A percentile compares a stretch with the other conserved stretches of the same genome.
Conservation (phyloP, 78 protist species). For the Dictyostelium purpureum region DNA sequence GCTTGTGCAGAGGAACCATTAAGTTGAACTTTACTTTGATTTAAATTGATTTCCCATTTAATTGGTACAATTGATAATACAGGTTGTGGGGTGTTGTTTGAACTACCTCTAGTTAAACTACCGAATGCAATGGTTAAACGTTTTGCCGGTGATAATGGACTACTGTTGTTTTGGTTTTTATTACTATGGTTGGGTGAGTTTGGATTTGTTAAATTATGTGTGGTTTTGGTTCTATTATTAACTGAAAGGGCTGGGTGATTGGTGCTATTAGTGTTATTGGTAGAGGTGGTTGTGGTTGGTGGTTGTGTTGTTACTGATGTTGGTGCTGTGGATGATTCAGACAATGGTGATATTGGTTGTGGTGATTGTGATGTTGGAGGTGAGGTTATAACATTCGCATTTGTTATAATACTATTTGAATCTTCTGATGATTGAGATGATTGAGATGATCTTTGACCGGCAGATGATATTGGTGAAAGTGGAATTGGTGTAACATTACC, state of each 20-base stretch:
- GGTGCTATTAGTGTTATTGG: background rate
- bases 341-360: background rate
- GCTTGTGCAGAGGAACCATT: background rate
- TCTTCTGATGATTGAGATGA: background rate
- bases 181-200: background rate
- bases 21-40: background rate
- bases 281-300: background rate
- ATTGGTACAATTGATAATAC: slow-evolving; percentile 3
- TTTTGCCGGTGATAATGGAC: background rate
- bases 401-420: too few species aligned
- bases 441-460: background rate
- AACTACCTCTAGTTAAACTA: background rate
- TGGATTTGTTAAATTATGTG: background rate
- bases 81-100: background rate
- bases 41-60: slow-evolving; percentile 47
- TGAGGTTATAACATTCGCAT: background rate
- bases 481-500: background rate
- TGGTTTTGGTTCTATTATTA: background rate
- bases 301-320: background rate
- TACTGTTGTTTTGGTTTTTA: background rate
- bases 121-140: slow-evolving; percentile 42
- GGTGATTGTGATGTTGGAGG: background rate
- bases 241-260: too few species aligned
- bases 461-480: background rate
- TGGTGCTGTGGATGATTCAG: background rate